phyloP scores from a whole-genome alignment of 148 eudicot species.

The Vaccinium myrtillus region DNA sequence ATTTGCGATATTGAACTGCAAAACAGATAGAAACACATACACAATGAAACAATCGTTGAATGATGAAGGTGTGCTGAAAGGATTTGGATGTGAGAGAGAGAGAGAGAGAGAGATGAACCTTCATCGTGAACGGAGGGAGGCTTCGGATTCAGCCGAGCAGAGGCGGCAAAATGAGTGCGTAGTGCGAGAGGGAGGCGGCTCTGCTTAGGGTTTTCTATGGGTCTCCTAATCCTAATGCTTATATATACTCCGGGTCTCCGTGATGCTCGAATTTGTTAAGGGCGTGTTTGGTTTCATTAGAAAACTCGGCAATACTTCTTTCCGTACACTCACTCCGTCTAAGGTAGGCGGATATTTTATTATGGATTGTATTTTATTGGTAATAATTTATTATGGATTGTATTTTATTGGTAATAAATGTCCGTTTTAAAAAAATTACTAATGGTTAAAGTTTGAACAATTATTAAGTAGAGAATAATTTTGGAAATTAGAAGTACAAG shows the following conservation, averaged over 20 bases:
- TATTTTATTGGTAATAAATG: too few relatives aligned
- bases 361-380: too few relatives aligned
- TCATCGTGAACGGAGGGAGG: not conserved
- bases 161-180: not conserved
- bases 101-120: conserved; percentile 1
- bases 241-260: not conserved
- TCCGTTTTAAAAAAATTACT: too few relatives aligned
- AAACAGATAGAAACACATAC: not conserved
- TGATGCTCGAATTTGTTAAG: not conserved
- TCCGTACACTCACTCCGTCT: not conserved
- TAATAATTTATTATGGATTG: too few relatives aligned
- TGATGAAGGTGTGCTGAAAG: not conserved
- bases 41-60: not conserved
- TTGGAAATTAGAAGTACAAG: too few relatives aligned
- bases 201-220: not conserved
- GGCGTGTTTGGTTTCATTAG: not conserved
- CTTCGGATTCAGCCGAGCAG: not conserved
- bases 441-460: too few relatives aligned
- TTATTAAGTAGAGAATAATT: too few relatives aligned
- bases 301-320: not conserved
- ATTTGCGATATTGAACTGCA: conserved; percentile 83
- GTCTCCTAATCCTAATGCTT: not conserved
- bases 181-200: not conserved
- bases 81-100: not conserved
- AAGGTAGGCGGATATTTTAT: too few relatives aligned